These are phyloP conservation scores for Gleditsia sinensis DNA, from an alignment of 306 rosid species.

Conservation along the genomic window DNA sequence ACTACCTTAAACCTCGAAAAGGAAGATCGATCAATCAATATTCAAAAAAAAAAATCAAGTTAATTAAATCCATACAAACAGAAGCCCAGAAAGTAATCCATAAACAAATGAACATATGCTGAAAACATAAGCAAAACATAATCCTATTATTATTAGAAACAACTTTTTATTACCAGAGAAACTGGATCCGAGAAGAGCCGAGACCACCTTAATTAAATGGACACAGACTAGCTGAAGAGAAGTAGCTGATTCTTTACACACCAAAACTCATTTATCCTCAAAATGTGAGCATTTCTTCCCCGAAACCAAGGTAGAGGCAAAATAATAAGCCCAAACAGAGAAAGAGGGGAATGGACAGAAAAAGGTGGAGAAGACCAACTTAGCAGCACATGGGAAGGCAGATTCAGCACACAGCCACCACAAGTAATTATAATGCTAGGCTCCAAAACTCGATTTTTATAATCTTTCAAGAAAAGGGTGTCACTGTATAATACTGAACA, in stretches of 20 bases:
- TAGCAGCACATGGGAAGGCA: conserved; percentile 69
- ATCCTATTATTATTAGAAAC: background rate
- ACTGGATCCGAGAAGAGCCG: conserved; percentile 70
- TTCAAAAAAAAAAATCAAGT: conserved; percentile 31
- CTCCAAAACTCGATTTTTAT: conserved; percentile 34
- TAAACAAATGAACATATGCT: conserved; percentile 21
- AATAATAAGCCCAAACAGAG: conserved; percentile 32
- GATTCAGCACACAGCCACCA: conserved; percentile 44
- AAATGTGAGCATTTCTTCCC: conserved; percentile 44
- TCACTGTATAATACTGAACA: conserved; percentile 35
- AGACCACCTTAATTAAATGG: conserved; percentile 35
- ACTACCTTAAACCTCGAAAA: conserved; percentile 35
- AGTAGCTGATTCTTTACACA: conserved; percentile 39
- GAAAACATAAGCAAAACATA: conserved; percentile 7
- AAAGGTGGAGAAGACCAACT: conserved; percentile 43
- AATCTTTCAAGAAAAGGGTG: conserved; percentile 34
- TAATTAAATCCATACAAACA: conserved; percentile 31
- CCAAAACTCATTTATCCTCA: conserved; percentile 30
- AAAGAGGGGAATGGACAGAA: conserved; percentile 19
- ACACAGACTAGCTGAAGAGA: conserved; percentile 40
- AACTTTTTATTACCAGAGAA: conserved; percentile 48
- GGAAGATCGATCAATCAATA: conserved; percentile 26
- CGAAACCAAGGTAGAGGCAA: conserved; percentile 27
- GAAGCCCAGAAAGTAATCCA: conserved; percentile 39
- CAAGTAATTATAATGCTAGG: conserved; percentile 45